These are phyloP conservation scores for Sarocladium brachiariae DNA, from an alignment of 2,329 filamentous ascomycete genomes.

Conservation along the genomic window DNA sequence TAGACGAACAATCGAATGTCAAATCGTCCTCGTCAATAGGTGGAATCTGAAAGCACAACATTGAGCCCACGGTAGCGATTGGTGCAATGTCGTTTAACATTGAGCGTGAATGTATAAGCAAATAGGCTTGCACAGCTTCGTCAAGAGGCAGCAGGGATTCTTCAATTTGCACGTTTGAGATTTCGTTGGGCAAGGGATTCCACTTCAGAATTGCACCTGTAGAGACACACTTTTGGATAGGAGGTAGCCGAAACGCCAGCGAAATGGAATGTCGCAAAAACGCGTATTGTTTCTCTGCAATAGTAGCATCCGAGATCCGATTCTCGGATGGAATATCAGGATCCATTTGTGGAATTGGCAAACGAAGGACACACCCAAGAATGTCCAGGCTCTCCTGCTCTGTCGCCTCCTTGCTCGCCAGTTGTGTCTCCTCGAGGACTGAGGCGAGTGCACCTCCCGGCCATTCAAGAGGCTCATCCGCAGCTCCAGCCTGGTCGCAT, in stretches of 20 bases:
- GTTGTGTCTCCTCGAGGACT: neutral
- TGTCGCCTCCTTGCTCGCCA: conserved; percentile 7
- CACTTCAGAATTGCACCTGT: conserved; percentile 3
- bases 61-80: neutral
- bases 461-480: neutral
- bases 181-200: neutral
- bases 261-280: conserved; percentile 15
- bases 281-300: conserved; percentile 18
- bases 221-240: neutral
- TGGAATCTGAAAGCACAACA: neutral
- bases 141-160: neutral
- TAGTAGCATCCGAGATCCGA: conserved; percentile 17
- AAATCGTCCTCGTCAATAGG: neutral
- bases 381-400: conserved; percentile 24
- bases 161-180: neutral
- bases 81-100: neutral
- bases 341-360: conserved; percentile 22
- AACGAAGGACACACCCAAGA: conserved; percentile 18
- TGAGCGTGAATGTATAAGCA: neutral
- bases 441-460: neutral
- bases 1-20: neutral
- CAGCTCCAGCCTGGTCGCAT: neutral
- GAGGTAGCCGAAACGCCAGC: neutral
- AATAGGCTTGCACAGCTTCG: neutral
- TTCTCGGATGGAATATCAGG: conserved; percentile 18